A percentile compares a stretch with the other conserved stretches of the same genome.
phyloP scores from a whole-genome alignment of 768 basidiomycete species.

The Suillus spraguei region DNA sequence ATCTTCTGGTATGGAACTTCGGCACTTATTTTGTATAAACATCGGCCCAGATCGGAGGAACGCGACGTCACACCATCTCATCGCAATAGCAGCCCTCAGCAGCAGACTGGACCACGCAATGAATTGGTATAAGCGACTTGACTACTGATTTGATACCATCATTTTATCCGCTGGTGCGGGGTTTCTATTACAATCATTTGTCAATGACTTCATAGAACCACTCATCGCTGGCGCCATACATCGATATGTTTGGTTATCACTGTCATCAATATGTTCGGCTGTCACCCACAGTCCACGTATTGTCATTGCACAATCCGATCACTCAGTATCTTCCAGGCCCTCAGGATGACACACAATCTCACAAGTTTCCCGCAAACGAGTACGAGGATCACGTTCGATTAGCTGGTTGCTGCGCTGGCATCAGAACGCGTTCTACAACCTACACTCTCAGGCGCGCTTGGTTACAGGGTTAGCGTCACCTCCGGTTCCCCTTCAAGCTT shows the following conservation, averaged over 20 bases:
- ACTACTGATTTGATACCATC: conserved; percentile 4
- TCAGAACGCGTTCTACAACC: neutral
- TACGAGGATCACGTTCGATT: neutral
- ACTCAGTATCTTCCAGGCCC: neutral
- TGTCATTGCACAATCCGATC: neutral
- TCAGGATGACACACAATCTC: neutral
- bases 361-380: neutral
- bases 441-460: neutral
- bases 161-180: conserved; percentile 6
- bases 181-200: neutral
- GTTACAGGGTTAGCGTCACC: neutral
- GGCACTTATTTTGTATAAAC: neutral
- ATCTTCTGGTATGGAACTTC: neutral
- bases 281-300: neutral
- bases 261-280: neutral
- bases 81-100: neutral
- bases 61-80: conserved; percentile 3
- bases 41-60: neutral
- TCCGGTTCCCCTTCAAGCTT: neutral
- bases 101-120: neutral
- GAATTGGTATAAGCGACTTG: neutral
- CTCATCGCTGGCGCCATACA: neutral
- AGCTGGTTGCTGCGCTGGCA: conserved; percentile 2
- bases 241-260: neutral
- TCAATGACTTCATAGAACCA: neutral